Evolutionary conservation across 2,329 filamentous ascomycete genomes (phyloP).

Genomic region (Xylaria arbuscula): DNA sequence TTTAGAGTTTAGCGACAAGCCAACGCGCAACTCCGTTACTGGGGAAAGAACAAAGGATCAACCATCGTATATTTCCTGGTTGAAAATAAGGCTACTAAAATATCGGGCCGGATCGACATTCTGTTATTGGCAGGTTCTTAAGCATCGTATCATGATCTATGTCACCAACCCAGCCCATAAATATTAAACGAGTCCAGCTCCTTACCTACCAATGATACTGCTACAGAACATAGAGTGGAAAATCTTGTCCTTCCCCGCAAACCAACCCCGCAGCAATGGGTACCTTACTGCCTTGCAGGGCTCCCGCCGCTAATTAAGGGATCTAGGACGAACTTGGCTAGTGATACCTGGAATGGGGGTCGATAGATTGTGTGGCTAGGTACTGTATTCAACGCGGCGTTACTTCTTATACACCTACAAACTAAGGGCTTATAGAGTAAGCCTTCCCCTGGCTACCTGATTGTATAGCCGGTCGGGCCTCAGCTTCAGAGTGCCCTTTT

Average conservation of each 20-base stretch:
- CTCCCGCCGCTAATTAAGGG: neutral
- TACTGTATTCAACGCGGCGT: neutral
- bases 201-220: too few species aligned
- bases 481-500: too few species aligned
- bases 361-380: neutral
- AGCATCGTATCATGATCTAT: neutral
- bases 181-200: neutral
- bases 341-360: neutral
- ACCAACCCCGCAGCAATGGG: conserved; percentile 13
- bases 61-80: too few species aligned
- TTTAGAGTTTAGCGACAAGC: too few species aligned
- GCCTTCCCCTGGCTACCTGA: neutral
- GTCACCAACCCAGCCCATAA: conserved; percentile 2
- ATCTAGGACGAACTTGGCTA: neutral
- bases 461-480: too few species aligned
- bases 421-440: neutral
- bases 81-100: too few species aligned
- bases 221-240: neutral
- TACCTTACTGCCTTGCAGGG: neutral
- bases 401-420: neutral
- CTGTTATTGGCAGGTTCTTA: too few species aligned
- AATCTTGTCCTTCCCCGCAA: conserved; percentile 23
- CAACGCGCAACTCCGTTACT: too few species aligned
- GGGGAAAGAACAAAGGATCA: too few species aligned
- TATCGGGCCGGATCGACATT: too few species aligned